Conservation (phyloP, 2,329 filamentous ascomycete genomes). For the Orbilia brochopaga region DNA sequence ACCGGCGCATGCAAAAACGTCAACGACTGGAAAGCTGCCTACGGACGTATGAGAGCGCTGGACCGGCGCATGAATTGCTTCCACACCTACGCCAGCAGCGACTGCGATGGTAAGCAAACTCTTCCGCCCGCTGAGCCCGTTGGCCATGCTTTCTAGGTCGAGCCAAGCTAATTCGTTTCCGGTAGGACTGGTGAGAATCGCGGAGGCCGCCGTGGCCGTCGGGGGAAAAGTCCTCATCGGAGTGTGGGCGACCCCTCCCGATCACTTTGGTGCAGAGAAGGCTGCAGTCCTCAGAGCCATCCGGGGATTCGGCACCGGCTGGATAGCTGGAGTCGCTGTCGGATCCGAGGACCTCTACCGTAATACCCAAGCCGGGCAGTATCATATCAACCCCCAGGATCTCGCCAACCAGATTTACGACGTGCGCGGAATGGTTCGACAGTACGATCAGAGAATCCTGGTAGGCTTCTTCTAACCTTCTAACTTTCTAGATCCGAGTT, state of each 20-base stretch:
- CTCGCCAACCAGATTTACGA: conserved; percentile 56
- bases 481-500: not conserved
- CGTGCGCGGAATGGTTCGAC: conserved; percentile 63
- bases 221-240: conserved; percentile 38
- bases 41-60: conserved; percentile 57
- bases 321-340: conserved; percentile 72
- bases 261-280: conserved; percentile 68
- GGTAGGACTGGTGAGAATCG: conserved; percentile 26
- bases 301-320: conserved; percentile 57
- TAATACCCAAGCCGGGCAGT: conserved; percentile 1
- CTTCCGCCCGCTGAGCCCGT: conserved; percentile 22
- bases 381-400: conserved; percentile 17
- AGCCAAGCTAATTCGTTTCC: conserved; percentile 19
- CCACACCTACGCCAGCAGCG: conserved; percentile 70
- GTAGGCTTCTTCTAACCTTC: conserved; percentile 2
- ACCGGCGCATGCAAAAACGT: conserved; percentile 58
- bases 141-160: conserved; percentile 27
- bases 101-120: conserved; percentile 64
- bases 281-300: conserved; percentile 61
- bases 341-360: conserved; percentile 75
- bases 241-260: conserved; percentile 66
- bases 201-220: conserved; percentile 54
- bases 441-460: conserved; percentile 18
- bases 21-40: conserved; percentile 57
- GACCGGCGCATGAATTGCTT: conserved; percentile 41